Conservation (phyloP, 305 asterid species). For the Fraxinus greggii region DNA sequence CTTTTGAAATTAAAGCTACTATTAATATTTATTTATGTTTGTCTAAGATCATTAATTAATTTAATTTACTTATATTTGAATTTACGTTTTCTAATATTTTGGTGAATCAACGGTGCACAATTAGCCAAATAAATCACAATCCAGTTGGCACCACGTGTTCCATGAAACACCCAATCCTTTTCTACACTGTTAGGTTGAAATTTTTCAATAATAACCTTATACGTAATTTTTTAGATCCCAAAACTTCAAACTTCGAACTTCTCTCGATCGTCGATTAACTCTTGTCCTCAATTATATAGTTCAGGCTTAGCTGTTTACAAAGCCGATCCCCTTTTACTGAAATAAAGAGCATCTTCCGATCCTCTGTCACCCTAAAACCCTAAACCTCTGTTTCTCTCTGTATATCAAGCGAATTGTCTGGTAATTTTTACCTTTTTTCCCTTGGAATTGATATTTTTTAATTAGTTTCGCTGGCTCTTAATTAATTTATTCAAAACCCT, state of each 20-base stretch:
- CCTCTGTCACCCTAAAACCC: background rate
- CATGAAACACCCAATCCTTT: background rate
- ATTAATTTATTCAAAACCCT: conserved; percentile 1
- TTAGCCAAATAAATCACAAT: background rate
- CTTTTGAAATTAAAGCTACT: background rate
- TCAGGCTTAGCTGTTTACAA: background rate
- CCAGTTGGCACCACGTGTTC: background rate
- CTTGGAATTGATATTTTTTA: background rate
- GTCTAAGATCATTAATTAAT: background rate
- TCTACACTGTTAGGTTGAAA: background rate
- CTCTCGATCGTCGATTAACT: background rate
- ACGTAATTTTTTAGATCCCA: background rate
- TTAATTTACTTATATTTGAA: too few species aligned
- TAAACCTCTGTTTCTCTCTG: background rate
- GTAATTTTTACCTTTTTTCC: background rate
- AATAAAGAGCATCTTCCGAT: background rate
- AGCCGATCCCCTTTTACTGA: background rate
- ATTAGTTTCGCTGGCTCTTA: background rate
- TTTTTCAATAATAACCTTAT: background rate
- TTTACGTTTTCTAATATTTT: too few species aligned
- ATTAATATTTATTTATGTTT: too few species aligned
- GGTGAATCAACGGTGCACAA: background rate
- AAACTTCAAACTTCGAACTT: background rate
- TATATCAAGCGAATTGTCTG: background rate
- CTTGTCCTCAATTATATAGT: background rate